Evolutionary conservation across 257 asterid genomes (phyloP), one percentile per base, ranked within the genome.

Genomic region (Vinca minor): DNA sequence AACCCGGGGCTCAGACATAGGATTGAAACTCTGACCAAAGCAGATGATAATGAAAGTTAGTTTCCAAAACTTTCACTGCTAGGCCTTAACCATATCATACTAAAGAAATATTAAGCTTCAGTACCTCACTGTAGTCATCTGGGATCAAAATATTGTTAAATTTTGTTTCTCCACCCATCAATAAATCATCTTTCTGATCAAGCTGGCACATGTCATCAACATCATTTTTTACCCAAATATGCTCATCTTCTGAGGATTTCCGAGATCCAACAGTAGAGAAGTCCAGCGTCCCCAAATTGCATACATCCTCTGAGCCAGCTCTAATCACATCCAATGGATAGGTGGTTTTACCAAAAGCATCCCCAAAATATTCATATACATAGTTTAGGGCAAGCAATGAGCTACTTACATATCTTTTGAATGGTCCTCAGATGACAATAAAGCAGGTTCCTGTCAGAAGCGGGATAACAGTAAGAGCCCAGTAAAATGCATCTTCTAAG

Each of bases 211-310:
- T 65, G 38, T 70, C 73, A 47, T n/a, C n/a, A 73, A 46, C 46
- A 55, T 35, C 59, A 56, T 17, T 56, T 54, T 36, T 41, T 31
- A 49, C 41, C 70, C 69, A 63, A 12, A 48, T 20, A 25, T 59
- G 53, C 46, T 55, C 35, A 12, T 65, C 65, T 66, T 64, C 77
- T 31, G 66, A 69, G 35, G 63, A 21, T 44, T 68, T 71, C 65
- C 45, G 59, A 20, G 74, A n/a, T 67, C 65, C 62, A 46, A 61
- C 54, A 18, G 32, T 50, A 29, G 79, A 69, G 67, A 73, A 75
- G 34, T 67, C 73, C 65, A 79, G 64, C n/a, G 72, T 69, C 28
- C 76, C 81, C 78, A 75, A 63, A 68, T 78, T 74, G 53, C 83
- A 78, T 44, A 71, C 62, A 20, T 78, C 83, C 46, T 54, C 71